Base-by-base conservation (phyloP, 2,329 filamentous ascomycete species). In the Sporothrix brasiliensis region DNA sequence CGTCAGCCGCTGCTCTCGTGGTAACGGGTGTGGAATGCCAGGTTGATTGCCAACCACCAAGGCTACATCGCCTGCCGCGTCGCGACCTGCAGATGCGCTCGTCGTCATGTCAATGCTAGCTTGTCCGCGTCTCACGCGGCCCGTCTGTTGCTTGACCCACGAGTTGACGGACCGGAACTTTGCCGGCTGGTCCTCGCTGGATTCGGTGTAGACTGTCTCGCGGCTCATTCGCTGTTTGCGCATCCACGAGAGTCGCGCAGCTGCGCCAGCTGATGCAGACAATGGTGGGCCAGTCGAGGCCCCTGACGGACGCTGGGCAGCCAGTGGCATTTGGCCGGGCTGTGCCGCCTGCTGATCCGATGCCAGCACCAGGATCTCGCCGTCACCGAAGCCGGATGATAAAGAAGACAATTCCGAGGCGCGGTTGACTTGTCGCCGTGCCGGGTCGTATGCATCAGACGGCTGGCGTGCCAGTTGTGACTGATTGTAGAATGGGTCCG, bases 131-230 rank as follows among this genome's bases (percentile, higher is more conserved):
- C 83, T 83, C 41, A 88, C 77, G 2, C 86, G 82, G 2, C 84
- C 84, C 10, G 84, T 84, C 77, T 91, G 88, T 76, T 91, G 87
- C 73, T 84, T 84, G 1, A 91, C 88, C 89, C 89, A 91, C 41
- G 87, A 89, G 70, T 81, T 83, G 70, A 91, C 81, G 7, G 82
- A 84, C 49, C 86, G 83, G 77, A 89, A 90, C 4, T 84, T 83
- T 16, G 86, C 81, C 5, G 86, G 83, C 58, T 79, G 77, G 72
- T 89, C 86, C 47, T 88, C 83, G 67, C 84, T 87, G 4, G 82
- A 80, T 67, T 82, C 79, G 0, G 86, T 87, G 74, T 84, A 86
- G 2, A 85, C 77, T 0, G 85, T 87, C 58, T 87, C 85, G 41
- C 85, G 76, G 10, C 67, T 73, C 53, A 50, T 39, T 1, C 61